Percentiles rank a stretch among this genome's conserved stretches.
Conservation (phyloP, 495 filamentous ascomycete genomes). For the Lophiostoma macrostomum region DNA sequence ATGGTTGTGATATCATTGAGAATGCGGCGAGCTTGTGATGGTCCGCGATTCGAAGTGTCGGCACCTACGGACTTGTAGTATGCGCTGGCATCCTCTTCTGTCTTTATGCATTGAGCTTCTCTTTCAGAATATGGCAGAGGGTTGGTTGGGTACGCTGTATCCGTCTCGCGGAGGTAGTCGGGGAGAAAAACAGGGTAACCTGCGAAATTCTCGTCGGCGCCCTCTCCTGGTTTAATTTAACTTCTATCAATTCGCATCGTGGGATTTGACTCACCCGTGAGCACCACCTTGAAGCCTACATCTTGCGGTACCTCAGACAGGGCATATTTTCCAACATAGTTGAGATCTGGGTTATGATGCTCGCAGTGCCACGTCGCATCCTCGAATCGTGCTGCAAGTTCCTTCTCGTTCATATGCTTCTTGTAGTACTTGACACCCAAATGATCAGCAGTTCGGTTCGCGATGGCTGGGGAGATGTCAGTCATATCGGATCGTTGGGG, state of each 20-base stretch:
- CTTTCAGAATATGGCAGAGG: not conserved
- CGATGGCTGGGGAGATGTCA: conserved; percentile 40
- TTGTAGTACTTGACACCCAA: conserved; percentile 49
- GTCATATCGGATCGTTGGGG: too few relatives aligned
- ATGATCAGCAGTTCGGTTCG: conserved; percentile 50
- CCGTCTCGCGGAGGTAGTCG: conserved; percentile 48
- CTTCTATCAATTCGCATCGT: too few relatives aligned
- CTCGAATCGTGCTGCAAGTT: conserved; percentile 47
- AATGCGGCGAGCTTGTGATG: not conserved
- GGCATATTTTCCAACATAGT: conserved; percentile 48
- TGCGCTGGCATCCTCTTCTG: not conserved
- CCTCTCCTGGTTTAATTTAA: too few relatives aligned
- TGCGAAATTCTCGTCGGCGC: conserved; percentile 53
- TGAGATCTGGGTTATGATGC: conserved; percentile 46
- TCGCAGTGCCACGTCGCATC: conserved; percentile 52
- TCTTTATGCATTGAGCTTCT: not conserved
- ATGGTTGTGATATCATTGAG: not conserved
- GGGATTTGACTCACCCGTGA: too few relatives aligned
- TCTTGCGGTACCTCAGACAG: conserved; percentile 45
- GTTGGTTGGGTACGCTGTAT: conserved; percentile 39
- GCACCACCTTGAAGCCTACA: conserved; percentile 49
- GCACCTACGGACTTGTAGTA: not conserved
- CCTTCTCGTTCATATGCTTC: conserved; percentile 46
- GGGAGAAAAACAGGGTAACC: conserved; percentile 47
- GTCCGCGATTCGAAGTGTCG: too few relatives aligned